phyloP scores from a whole-genome alignment of 306 rosid genomes.

The Albizia julibrissin region DNA sequence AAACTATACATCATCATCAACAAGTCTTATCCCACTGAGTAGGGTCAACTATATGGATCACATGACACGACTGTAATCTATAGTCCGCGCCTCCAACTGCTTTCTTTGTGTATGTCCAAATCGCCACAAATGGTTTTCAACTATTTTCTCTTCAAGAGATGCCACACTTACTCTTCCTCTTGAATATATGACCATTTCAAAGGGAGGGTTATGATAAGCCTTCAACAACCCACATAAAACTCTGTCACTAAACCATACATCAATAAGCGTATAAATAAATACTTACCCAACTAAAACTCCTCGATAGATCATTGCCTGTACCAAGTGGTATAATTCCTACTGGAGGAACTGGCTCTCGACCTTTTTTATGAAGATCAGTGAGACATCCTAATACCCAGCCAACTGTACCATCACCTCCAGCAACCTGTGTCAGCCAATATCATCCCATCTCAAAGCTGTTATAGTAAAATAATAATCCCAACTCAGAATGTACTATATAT shows the following conservation, averaged over 20 bases:
- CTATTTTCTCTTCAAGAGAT: too few species aligned
- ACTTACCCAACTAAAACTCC: constrained; percentile 96
- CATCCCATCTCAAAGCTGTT: constrained; percentile 32
- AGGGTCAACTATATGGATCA: too few species aligned
- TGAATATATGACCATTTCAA: too few species aligned
- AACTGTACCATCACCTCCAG: constrained; percentile 99
- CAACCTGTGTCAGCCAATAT: constrained; percentile 71
- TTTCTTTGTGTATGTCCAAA: too few species aligned
- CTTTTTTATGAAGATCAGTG: constrained; percentile 55
- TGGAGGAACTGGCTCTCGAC: constrained; percentile 78
- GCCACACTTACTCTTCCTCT: too few species aligned
- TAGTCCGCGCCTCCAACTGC: too few species aligned
- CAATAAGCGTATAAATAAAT: constrained; percentile 30
- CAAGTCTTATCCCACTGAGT: too few species aligned
- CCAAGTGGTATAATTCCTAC: constrained; percentile 93
- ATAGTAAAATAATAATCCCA: constrained; percentile 6
- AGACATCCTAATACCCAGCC: constrained; percentile 98
- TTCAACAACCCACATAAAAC: too few species aligned
- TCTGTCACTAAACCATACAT: neutral
- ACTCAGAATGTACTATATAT: neutral
- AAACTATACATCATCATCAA: neutral
- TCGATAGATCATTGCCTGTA: constrained; percentile 92
- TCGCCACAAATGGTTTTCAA: too few species aligned
- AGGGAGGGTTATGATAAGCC: too few species aligned
- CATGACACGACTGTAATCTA: too few species aligned